A percentile compares a stretch with the other conserved stretches of the same genome.
These are phyloP conservation scores for Bipolaris sorokiniana DNA, from an alignment of 2,329 filamentous ascomycete genomes.

Conservation along the genomic window DNA sequence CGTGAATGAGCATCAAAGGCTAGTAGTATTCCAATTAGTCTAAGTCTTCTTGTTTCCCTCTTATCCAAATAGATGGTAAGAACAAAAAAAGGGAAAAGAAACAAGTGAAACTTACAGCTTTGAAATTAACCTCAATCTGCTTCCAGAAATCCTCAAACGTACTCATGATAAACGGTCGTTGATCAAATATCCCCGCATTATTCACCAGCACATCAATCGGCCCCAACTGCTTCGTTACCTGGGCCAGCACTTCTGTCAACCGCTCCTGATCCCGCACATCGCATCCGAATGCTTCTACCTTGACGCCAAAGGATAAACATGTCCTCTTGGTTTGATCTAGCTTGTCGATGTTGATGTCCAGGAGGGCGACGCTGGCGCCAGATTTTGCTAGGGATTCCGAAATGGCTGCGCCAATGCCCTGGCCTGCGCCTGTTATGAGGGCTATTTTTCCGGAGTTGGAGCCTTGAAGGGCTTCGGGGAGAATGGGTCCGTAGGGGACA, in stretches of 20 bases:
- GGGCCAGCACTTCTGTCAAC: conserved; percentile 21
- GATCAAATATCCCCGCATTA: conserved; percentile 38
- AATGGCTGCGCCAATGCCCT: conserved; percentile 40
- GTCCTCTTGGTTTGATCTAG: conserved; percentile 28
- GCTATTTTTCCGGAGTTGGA: conserved; percentile 35
- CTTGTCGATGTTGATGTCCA: conserved; percentile 32
- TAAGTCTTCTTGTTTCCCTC: background rate
- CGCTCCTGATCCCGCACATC: conserved; percentile 28
- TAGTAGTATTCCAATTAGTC: conserved; percentile 1
- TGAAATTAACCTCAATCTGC: conserved; percentile 44
- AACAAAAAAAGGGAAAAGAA: too few species aligned
- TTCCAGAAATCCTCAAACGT: conserved; percentile 36
- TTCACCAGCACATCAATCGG: conserved; percentile 38
- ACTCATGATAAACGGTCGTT: conserved; percentile 37
- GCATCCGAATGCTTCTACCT: conserved; percentile 28
- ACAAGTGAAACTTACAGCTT: conserved; percentile 17
- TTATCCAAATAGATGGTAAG: background rate
- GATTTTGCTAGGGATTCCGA: conserved; percentile 35
- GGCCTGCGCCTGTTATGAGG: conserved; percentile 36
- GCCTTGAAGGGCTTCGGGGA: conserved; percentile 20
- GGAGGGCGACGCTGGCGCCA: conserved; percentile 35
- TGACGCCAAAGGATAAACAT: conserved; percentile 29
- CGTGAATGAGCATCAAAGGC: conserved; percentile 38
- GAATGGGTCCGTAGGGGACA: conserved; percentile 27
- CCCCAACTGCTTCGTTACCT: conserved; percentile 30